Conservation (phyloP, 2,329 filamentous ascomycete genomes). For the Rhinocladiella mackenziei region DNA sequence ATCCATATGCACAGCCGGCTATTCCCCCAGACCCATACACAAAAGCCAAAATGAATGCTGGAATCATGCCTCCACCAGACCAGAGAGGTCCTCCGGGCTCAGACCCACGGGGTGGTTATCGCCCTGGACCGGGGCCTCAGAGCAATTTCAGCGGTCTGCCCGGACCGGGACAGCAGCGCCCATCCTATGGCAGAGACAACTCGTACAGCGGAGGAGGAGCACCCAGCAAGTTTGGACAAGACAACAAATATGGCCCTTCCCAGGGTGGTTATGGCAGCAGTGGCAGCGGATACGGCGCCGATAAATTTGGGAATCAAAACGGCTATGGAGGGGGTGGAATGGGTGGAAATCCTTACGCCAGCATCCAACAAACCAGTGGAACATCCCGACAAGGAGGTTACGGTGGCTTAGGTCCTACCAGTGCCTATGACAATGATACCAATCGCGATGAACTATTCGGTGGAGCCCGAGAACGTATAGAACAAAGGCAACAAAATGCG, state of each 20-base stretch:
- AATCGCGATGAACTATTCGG: slow-evolving; percentile 58
- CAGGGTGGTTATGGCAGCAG: slow-evolving; percentile 12
- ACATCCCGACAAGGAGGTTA: slow-evolving; percentile 51
- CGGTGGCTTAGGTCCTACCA: slow-evolving; percentile 51
- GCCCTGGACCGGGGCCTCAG: slow-evolving; percentile 12
- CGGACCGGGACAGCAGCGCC: slow-evolving; percentile 23
- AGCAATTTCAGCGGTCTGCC: slow-evolving; percentile 31
- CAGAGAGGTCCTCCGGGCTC: slow-evolving; percentile 4
- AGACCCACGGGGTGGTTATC: slow-evolving; percentile 6
- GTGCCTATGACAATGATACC: slow-evolving; percentile 52
- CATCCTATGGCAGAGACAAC: slow-evolving; percentile 16
- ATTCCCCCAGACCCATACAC: slow-evolving; percentile 53
- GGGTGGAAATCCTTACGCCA: slow-evolving; percentile 38
- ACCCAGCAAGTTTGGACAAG: slow-evolving; percentile 30
- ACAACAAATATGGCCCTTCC: slow-evolving; percentile 25
- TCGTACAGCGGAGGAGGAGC: slow-evolving; percentile 13
- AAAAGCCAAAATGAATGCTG: slow-evolving; percentile 44
- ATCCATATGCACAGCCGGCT: slow-evolving; percentile 56
- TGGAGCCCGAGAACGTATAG: slow-evolving; percentile 49
- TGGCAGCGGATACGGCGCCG: slow-evolving; percentile 39
- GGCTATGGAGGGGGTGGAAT: slow-evolving; percentile 46
- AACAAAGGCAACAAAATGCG: slow-evolving; percentile 40
- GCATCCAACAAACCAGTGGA: slow-evolving; percentile 32
- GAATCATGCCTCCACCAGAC: slow-evolving; percentile 37
- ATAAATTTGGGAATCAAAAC: slow-evolving; percentile 45